These are phyloP conservation scores for Agaricus bisporus DNA, from an alignment of 768 basidiomycete species.

Conservation along the genomic window DNA sequence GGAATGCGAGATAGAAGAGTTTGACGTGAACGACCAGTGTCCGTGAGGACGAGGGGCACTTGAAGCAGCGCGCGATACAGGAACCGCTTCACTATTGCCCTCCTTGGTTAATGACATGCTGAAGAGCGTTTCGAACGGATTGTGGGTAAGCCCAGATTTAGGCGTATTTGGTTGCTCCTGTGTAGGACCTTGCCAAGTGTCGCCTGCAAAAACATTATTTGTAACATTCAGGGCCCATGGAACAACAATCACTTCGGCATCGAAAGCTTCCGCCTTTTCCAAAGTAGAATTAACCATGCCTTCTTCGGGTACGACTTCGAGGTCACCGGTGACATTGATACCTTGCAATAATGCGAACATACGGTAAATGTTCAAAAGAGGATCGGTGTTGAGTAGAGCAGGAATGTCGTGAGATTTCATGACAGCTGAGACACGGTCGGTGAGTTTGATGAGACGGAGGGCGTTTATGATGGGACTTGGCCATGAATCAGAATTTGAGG, in stretches of 20 bases:
- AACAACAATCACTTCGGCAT: slow-evolving; percentile 70
- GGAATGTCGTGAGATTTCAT: slow-evolving; percentile 77
- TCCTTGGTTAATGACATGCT: slow-evolving; percentile 24
- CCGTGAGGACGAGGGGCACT: slow-evolving; percentile 15
- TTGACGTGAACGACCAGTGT: background rate
- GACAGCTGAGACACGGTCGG: slow-evolving; percentile 83
- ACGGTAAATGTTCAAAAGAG: slow-evolving; percentile 65
- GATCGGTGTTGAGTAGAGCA: slow-evolving; percentile 64
- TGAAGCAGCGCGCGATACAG: background rate
- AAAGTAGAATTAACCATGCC: slow-evolving; percentile 65
- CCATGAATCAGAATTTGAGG: background rate
- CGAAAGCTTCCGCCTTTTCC: slow-evolving; percentile 54
- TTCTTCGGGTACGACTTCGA: slow-evolving; percentile 74
- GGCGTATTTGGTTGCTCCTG: background rate
- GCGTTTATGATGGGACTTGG: slow-evolving; percentile 53
- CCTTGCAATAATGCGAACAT: slow-evolving; percentile 73
- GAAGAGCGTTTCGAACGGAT: slow-evolving; percentile 75
- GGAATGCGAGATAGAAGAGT: slow-evolving; percentile 56
- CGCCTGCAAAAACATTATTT: slow-evolving; percentile 7
- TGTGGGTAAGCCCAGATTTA: slow-evolving; percentile 21
- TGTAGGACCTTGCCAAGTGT: background rate
- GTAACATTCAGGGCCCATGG: slow-evolving; percentile 56
- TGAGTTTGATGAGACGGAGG: slow-evolving; percentile 78
- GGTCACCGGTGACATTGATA: slow-evolving; percentile 53
- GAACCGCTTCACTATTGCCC: slow-evolving; percentile 10